Evolutionary conservation across 345 rosid genomes (phyloP), one percentile per base, ranked within the genome.

Genomic region (Eutrema japonicum): DNA sequence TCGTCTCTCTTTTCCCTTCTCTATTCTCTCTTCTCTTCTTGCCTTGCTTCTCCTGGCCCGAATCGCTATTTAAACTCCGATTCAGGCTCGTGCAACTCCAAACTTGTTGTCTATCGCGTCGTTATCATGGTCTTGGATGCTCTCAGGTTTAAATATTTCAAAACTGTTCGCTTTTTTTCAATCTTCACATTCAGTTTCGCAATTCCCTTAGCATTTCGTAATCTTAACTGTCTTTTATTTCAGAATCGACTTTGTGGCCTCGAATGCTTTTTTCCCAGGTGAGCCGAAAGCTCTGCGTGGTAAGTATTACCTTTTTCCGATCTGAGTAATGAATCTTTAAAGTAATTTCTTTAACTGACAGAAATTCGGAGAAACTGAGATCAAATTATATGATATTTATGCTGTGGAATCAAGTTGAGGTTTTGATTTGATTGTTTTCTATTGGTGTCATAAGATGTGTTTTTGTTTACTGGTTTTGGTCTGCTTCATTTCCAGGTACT

Each of bases 211-310:
- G 4, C 60, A 57, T 29, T 57, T 56, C 64, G 32, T 73, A 49
- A 45, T 67, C 29, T 69, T 1, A 4, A 55, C 18, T 55, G 11
- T 75, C 40, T 3, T 59, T 12, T 42, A 45, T 27, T 59, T 7
- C 80, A 88, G 97, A 80, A 83, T 91, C 66, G 97, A 93, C 75
- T 91, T 93, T 7, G 80, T 93, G 5, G 96, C 96, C 30, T 96
- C 98, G 4, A 86, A 90, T 80, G 71, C 66, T 3, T 84, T 88
- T 43, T 94, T 85, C 75, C 78, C 82, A 79, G 97, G 96, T 87
- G 54, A 47, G 60, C 36, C 16, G 0, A 9, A 4, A 14, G 7
- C 50, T 35, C 49, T 38, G 40, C 1, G n/a, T 52, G 2, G 4
- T 18, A 10, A 5, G 7, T 38, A 29, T 22, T 35, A 3, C 50